Base-by-base conservation (phyloP, 352 stramenopile genomes). In the Hyphochytrium catenoides region DNA sequence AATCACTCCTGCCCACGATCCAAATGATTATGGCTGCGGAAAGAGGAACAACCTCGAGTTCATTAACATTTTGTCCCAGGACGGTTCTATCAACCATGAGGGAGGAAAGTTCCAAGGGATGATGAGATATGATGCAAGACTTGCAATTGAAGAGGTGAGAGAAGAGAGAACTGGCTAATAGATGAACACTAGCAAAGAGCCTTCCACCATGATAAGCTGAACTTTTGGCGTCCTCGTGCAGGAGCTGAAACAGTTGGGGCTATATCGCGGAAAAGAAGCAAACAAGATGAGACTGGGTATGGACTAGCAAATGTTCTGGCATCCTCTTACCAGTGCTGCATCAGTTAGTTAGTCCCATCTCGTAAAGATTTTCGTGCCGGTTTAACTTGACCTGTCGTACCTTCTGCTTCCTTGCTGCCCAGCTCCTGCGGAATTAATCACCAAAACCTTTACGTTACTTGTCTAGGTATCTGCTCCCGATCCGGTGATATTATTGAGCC, bases 201-300 rank as follows among this genome's bases (percentile, higher is more conserved):
- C 31, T 36, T 9, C 31, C 12, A 8, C 8, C 15, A 36, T 17
- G 64, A 78, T n/a, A 4, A 34, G 31, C 18, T 38, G 15, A 21
- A 34, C 18, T 40, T 30, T 33, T 11, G 7, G 26, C 59, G 69
- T 62, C n/a, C 59, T 88, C 15, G 69, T 85, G 57, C 86, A 97
- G 53, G 74, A 74, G 17, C 68, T 98, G 2, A 59, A 91, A 24
- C 73, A 82, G 23, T 77, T 88, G 52, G 87, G 83, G 22, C 64
- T 98, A 23, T 93, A 85, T 46, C 66, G 86, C 26, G 93, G 86
- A 44, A 98, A 98, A 58, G 64, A 79, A 47, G 71, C 85, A 44
- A 96, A 98, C 62, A 94, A 95, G 57, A 98, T 98, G 90, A 68
- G 81, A n/a, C n/a, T n/a, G n/a, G n/a, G n/a, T n/a, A n/a, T n/a